Evolutionary conservation across 805 yeast genomes (phyloP).

Genomic region (Henningerozyma blattae): DNA sequence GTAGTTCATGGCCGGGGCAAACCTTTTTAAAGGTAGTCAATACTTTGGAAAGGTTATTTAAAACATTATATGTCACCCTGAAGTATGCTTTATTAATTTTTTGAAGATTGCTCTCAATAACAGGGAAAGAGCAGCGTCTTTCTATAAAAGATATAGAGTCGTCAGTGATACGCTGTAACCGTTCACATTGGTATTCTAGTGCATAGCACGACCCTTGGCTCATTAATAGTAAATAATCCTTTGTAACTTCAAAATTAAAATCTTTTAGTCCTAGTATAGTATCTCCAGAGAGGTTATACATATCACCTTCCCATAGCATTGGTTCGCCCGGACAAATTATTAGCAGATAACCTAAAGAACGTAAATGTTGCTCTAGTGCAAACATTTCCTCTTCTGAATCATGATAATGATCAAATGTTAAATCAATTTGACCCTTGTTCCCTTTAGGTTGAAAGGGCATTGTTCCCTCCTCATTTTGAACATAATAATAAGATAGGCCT

Average conservation of each 20-base stretch:
- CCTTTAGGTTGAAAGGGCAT: neutral
- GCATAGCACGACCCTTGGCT: slow-evolving; percentile 51
- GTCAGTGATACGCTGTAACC: slow-evolving; percentile 45
- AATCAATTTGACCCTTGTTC: neutral
- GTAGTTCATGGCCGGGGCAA: slow-evolving; percentile 60
- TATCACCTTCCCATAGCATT: slow-evolving; percentile 81
- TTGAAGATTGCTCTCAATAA: slow-evolving; percentile 62
- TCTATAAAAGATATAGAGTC: slow-evolving; percentile 45
- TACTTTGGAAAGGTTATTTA: slow-evolving; percentile 45
- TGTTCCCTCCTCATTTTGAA: slow-evolving; percentile 6
- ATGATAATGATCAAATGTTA: slow-evolving; percentile 16
- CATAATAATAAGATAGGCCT: slow-evolving; percentile 17
- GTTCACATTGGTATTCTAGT: slow-evolving; percentile 42
- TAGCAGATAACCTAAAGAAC: slow-evolving; percentile 46
- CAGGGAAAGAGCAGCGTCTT: slow-evolving; percentile 56
- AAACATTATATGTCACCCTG: slow-evolving; percentile 50
- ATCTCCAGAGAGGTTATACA: slow-evolving; percentile 37
- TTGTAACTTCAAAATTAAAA: slow-evolving; percentile 10
- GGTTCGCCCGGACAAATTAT: slow-evolving; percentile 75
- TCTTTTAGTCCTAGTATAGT: slow-evolving; percentile 8
- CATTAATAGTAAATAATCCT: slow-evolving; percentile 12
- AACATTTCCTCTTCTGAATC: slow-evolving; percentile 21
- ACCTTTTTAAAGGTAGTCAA: slow-evolving; percentile 43
- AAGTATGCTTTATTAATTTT: slow-evolving; percentile 55
- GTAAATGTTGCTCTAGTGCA: slow-evolving; percentile 17